Evolutionary conservation across 495 filamentous ascomycete species (phyloP).

Genomic region (Pyrenula aspistea): DNA sequence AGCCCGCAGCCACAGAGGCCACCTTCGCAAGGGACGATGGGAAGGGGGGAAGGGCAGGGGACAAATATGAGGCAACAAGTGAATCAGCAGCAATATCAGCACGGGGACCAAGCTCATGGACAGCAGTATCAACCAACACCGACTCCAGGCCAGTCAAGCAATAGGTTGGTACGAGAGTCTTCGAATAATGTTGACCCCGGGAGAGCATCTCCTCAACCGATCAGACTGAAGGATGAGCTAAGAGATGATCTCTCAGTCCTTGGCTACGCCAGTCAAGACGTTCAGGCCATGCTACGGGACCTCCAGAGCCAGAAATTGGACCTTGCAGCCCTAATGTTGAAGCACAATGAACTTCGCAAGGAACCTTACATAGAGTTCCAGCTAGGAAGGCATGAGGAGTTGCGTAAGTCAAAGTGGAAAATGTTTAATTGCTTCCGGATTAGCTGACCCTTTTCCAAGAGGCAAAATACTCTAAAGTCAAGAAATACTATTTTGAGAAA

Average conservation of each 20-base stretch:
- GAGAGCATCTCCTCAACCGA: slow-evolving; percentile 27
- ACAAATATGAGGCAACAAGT: slow-evolving; percentile 16
- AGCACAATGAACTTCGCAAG: slow-evolving; percentile 6
- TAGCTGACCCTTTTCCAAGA: slow-evolving; percentile 35
- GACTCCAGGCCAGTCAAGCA: background rate
- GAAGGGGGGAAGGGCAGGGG: slow-evolving; percentile 19
- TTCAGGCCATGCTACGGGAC: slow-evolving; percentile 23
- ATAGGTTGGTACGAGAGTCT: slow-evolving; percentile 8
- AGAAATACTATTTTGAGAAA: slow-evolving; percentile 92
- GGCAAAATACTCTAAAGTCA: slow-evolving; percentile 94
- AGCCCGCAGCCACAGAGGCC: slow-evolving; percentile 22
- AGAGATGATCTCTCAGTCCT: background rate
- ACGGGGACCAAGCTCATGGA: slow-evolving; percentile 10
- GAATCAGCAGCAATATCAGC: slow-evolving; percentile 22
- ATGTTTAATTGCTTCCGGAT: background rate
- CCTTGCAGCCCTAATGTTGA: slow-evolving; percentile 11
- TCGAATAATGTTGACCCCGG: slow-evolving; percentile 30
- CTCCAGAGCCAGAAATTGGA: slow-evolving; percentile 30
- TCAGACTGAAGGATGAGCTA: slow-evolving; percentile 28
- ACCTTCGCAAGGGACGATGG: slow-evolving; percentile 25
- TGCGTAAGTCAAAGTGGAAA: slow-evolving; percentile 39
- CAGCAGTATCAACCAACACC: slow-evolving; percentile 11
- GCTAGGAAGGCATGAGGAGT: slow-evolving; percentile 42
- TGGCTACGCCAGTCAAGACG: slow-evolving; percentile 15
- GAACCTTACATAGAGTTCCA: slow-evolving; percentile 10